These are phyloP conservation scores for Picochlorum sp. DNA, from an alignment of 139 green algal genomes.

Conservation along the genomic window DNA sequence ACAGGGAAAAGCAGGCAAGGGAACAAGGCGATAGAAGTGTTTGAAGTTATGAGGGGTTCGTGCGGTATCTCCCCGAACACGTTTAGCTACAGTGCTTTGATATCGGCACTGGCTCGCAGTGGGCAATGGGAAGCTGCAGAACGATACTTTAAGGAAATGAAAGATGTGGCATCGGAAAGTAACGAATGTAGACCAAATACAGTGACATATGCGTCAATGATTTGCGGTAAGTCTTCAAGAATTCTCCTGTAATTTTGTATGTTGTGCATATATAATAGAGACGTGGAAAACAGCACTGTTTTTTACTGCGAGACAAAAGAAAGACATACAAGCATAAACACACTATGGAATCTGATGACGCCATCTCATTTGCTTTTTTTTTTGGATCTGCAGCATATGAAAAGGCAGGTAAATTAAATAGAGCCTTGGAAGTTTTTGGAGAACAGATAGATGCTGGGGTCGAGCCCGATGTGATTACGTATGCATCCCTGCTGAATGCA, in stretches of 20 bases:
- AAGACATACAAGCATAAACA: neutral
- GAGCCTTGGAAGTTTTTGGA: conserved; percentile 26
- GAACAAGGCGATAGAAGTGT: conserved; percentile 32
- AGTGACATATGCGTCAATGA: conserved; percentile 42
- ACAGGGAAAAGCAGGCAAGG: conserved; percentile 13
- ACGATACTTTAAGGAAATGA: conserved; percentile 31
- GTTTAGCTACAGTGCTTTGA: conserved; percentile 22
- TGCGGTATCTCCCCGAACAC: conserved; percentile 15
- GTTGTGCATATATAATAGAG: too few relatives aligned
- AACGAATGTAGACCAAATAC: conserved; percentile 29
- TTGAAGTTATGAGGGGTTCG: conserved; percentile 17
- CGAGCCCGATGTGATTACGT: conserved; percentile 39
- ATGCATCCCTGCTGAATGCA: conserved; percentile 19
- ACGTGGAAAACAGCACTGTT: too few relatives aligned
- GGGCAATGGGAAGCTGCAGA: conserved; percentile 32
- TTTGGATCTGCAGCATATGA: conserved; percentile 24
- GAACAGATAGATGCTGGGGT: conserved; percentile 30
- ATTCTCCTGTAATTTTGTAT: neutral
- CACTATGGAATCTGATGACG: neutral
- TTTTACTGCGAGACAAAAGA: too few relatives aligned
- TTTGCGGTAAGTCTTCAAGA: too few relatives aligned
- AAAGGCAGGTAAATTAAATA: conserved; percentile 26
- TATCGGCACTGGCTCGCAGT: conserved; percentile 13
- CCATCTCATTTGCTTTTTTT: neutral
- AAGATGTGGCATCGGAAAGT: neutral